A percentile compares a stretch with the other conserved stretches of the same genome.
Conservation (phyloP, 2,329 filamentous ascomycete genomes). For the Cryphonectria naterciae region DNA sequence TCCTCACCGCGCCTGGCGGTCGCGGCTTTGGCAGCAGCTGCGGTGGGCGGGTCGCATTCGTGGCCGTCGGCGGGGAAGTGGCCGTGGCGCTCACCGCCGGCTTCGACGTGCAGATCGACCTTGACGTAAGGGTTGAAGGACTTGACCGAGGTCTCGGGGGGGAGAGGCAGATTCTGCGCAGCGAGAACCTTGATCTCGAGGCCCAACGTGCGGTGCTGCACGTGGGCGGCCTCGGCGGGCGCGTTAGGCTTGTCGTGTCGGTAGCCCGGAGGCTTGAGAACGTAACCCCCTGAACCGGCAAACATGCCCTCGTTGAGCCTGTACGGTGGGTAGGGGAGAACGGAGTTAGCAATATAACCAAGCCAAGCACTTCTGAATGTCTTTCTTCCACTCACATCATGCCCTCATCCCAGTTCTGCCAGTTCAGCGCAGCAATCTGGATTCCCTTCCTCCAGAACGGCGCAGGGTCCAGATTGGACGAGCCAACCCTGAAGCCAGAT, state of each 20-base stretch:
- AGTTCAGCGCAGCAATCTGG: conserved; percentile 91
- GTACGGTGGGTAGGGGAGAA: neutral
- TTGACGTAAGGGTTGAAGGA: conserved; percentile 81
- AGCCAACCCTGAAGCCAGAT: conserved; percentile 77
- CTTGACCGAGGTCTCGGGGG: conserved; percentile 51
- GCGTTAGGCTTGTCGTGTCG: conserved; percentile 40
- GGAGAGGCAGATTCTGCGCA: conserved; percentile 75
- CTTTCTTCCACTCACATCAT: conserved; percentile 67
- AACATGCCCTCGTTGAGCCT: conserved; percentile 88
- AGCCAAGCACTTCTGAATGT: neutral
- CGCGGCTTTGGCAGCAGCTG: conserved; percentile 14
- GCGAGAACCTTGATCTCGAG: conserved; percentile 76
- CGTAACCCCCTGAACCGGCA: conserved; percentile 78
- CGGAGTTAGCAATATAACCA: neutral
- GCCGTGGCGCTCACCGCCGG: conserved; percentile 49
- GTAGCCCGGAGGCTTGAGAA: conserved; percentile 72
- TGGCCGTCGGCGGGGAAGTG: conserved; percentile 18
- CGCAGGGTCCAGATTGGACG: conserved; percentile 84
- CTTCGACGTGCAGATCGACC: conserved; percentile 81
- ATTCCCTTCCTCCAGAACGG: conserved; percentile 87
- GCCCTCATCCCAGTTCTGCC: conserved; percentile 87
- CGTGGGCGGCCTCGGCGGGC: conserved; percentile 39
- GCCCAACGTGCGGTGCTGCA: conserved; percentile 63
- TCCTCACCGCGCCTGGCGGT: conserved; percentile 37
- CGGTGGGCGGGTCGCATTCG: conserved; percentile 20